phyloP scores from a whole-genome alignment of 129 eudicot genomes.

The Flaveria brownii region DNA sequence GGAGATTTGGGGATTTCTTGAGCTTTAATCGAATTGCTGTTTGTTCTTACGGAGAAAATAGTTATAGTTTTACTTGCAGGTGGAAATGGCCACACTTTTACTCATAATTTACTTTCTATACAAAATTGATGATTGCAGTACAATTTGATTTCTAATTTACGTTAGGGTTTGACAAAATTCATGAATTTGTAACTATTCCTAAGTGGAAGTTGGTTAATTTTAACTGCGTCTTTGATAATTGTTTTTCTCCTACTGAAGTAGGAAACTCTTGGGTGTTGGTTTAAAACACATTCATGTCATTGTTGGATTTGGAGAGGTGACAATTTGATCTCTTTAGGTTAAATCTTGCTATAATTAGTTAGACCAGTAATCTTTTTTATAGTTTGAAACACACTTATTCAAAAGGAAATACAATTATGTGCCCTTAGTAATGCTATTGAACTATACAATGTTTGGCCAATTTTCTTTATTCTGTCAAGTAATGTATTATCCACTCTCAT shows the following conservation, averaged over 20 bases:
- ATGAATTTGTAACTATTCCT: neutral
- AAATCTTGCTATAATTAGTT: neutral
- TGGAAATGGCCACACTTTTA: too few species aligned
- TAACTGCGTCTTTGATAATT: neutral
- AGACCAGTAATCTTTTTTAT: neutral
- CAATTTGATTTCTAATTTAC: too few species aligned
- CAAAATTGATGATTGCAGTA: too few species aligned
- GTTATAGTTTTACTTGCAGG: too few species aligned
- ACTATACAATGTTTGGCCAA: neutral
- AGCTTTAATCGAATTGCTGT: neutral
- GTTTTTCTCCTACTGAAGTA: neutral
- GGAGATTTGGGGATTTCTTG: neutral
- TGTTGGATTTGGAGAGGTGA: conserved; percentile 10
- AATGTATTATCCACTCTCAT: neutral
- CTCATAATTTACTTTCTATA: too few species aligned
- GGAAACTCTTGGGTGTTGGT: neutral
- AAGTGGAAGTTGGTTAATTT: too few species aligned
- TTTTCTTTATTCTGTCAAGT: neutral
- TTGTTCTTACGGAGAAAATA: neutral
- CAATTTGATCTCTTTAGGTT: conserved; percentile 12
- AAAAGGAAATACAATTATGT: neutral
- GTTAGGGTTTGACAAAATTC: too few species aligned
- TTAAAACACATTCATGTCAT: conserved; percentile 9
- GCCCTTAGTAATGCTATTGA: neutral
- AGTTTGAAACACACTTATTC: neutral